Percentiles rank a stretch among this genome's conserved stretches.
Evolutionary conservation across 2,329 filamentous ascomycete species (phyloP).

Genomic region (Fusarium setosum): DNA sequence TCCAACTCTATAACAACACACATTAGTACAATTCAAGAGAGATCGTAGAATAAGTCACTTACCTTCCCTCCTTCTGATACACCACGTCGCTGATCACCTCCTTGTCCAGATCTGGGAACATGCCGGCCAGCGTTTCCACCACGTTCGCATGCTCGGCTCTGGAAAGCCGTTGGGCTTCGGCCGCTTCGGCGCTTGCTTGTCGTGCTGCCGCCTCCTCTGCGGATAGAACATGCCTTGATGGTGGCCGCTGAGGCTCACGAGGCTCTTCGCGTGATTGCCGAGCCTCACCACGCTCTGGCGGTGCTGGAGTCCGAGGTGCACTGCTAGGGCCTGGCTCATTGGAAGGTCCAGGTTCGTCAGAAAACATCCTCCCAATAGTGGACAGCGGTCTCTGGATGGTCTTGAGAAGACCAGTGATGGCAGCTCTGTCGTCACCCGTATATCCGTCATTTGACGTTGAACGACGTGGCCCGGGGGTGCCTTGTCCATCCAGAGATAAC

Average conservation of each 20-base stretch:
- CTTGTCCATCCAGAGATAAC: slow-evolving; percentile 54
- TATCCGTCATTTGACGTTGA: slow-evolving; percentile 67
- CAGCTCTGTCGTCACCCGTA: slow-evolving; percentile 76
- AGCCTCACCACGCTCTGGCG: slow-evolving; percentile 46
- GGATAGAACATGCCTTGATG: slow-evolving; percentile 62
- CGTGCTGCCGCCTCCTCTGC: slow-evolving; percentile 90
- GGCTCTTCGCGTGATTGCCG: slow-evolving; percentile 46
- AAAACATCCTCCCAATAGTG: slow-evolving; percentile 95
- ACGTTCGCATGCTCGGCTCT: slow-evolving; percentile 88
- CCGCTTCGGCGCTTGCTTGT: slow-evolving; percentile 89
- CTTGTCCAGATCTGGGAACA: slow-evolving; percentile 95
- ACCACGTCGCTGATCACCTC: slow-evolving; percentile 98
- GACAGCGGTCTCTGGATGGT: slow-evolving; percentile 92
- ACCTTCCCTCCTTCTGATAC: slow-evolving; percentile 93
- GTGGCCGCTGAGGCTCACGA: slow-evolving; percentile 48
- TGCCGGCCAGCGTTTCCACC: slow-evolving; percentile 92
- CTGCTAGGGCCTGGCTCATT: slow-evolving; percentile 44
- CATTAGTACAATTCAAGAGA: slow-evolving; percentile 5
- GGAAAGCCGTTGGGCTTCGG: slow-evolving; percentile 86
- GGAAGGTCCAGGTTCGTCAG: slow-evolving; percentile 67
- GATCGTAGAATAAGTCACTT: slow-evolving; percentile 51
- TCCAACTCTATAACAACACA: slow-evolving; percentile 69
- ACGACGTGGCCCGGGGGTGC: slow-evolving; percentile 56
- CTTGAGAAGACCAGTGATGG: slow-evolving; percentile 85
- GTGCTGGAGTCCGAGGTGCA: slow-evolving; percentile 52